Base-by-base conservation (phyloP, 805 yeast species). In the Pachysolen tannophilus region DNA sequence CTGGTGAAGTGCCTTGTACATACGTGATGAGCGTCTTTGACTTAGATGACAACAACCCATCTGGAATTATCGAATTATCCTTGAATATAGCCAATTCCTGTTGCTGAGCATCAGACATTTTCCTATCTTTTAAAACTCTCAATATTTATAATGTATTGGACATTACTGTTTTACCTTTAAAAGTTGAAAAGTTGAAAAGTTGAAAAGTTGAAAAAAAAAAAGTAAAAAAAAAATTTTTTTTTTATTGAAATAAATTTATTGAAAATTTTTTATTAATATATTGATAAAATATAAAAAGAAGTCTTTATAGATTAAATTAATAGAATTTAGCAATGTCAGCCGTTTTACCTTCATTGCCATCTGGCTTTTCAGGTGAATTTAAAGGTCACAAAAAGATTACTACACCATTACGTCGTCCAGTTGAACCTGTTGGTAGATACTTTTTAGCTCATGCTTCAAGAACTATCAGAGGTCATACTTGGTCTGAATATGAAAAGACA, bases 381-480 rank as follows among this genome's bases (percentile, higher is more conserved):
- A 69, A 67, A 47, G 65, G 72, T 21, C 60, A 52, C 34, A 60
- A 73, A 44, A 63, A 67, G 38, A 74, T 65, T 56, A 52, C 82
- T 31, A 70, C 75, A 17, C 69, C 87, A 32, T 69, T 70, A 31
- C 81, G 82, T 49, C 82, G 95, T 59, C 80, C 90, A 41, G 69
- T 88, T 43, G 98, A 92, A 66, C 97, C 98, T 26, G 96, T 90
- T 47, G 98, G 98, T 38, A 90, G 94, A 43, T 83, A 75, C 57
- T 92, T 88, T 67, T 68, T 92, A 50, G 96, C 96, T 34, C 98
- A 92, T 55, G 97, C 97, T 40, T 78, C 95, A 48, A 83, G 98
- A 71, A 75, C 94, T 36, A 70, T 88, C 50, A 79, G 95, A 65
- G 95, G 95, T 59, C 96, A 94, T 67, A 86, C 97, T 33, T 92